Evolutionary conservation across 768 basidiomycete species (phyloP).

Genomic region (Panellus pusillus): DNA sequence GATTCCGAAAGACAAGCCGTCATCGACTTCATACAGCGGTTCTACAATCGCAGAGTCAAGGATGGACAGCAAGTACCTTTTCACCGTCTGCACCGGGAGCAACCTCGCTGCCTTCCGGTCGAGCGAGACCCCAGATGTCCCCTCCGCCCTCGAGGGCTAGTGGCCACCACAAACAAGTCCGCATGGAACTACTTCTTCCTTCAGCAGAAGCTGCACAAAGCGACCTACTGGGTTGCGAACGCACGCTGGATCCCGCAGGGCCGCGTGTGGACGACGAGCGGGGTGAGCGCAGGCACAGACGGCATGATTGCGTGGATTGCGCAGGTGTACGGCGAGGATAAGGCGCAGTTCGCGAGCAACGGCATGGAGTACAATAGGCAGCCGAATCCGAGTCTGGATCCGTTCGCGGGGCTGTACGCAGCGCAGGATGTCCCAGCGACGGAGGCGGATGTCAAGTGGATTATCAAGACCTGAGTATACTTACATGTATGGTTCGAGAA

Average conservation of each 20-base stretch:
- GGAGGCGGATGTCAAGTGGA: conserved; percentile 10
- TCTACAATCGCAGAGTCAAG: background rate
- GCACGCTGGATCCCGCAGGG: conserved; percentile 10
- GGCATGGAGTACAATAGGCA: conserved; percentile 9
- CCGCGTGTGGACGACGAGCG: conserved; percentile 13
- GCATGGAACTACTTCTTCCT: conserved; percentile 9
- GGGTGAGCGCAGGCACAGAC: conserved; percentile 12
- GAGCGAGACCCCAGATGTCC: background rate
- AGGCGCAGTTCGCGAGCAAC: conserved; percentile 7
- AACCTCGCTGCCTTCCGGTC: conserved; percentile 1
- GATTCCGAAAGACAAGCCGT: conserved; percentile 7
- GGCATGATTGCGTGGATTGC: conserved; percentile 12
- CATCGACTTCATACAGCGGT: conserved; percentile 8
- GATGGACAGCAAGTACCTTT: conserved; percentile 5
- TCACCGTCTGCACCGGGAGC: conserved; percentile 9
- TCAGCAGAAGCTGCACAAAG: background rate
- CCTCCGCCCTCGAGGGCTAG: conserved; percentile 4
- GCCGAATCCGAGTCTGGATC: conserved; percentile 6
- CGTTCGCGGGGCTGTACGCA: conserved; percentile 12
- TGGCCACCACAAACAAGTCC: conserved; percentile 11
- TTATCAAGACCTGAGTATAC: conserved; percentile 9
- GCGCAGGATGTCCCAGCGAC: conserved; percentile 8
- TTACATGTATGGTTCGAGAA: too few species aligned
- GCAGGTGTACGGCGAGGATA: conserved; percentile 11
- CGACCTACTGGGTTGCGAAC: conserved; percentile 7